Percentiles rank a stretch among this genome's conserved stretches.
phyloP scores from a whole-genome alignment of 139 green algal species.

The Ettlia oleoabundans region DNA sequence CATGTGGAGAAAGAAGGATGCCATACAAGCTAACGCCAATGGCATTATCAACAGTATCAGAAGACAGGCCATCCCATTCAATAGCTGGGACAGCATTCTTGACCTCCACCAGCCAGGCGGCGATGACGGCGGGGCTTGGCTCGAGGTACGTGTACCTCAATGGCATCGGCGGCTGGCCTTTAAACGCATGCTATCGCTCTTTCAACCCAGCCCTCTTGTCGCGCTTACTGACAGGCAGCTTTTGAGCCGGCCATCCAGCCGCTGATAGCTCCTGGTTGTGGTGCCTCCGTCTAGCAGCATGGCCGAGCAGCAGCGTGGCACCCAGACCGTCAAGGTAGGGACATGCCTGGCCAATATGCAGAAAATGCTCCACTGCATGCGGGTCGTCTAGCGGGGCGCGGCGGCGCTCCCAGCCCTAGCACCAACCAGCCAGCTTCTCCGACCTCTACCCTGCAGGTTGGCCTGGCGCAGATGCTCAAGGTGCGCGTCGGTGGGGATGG shows the following conservation, averaged over 20 bases:
- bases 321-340: slow-evolving; percentile 27
- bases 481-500: neutral
- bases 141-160: neutral
- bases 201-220: too few relatives aligned
- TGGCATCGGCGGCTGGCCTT: too few relatives aligned
- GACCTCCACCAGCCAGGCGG: too few relatives aligned
- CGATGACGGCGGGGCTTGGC: too few relatives aligned
- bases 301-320: slow-evolving; percentile 30
- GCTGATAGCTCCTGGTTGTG: neutral
- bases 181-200: too few relatives aligned
- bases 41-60: too few relatives aligned
- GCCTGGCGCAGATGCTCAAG: slow-evolving; percentile 99
- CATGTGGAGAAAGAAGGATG: too few relatives aligned
- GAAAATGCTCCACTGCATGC: neutral
- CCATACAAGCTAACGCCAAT: too few relatives aligned
- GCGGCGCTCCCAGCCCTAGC: neutral
- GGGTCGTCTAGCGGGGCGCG: neutral
- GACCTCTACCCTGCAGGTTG: slow-evolving; percentile 72
- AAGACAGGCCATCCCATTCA: too few relatives aligned
- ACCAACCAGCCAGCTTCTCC: neutral
- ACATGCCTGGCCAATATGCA: neutral
- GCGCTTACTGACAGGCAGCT: too few relatives aligned
- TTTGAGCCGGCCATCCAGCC: neutral
- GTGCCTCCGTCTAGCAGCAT: neutral
- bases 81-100: too few relatives aligned